Evolutionary conservation across 495 filamentous ascomycete genomes (phyloP).

Genomic region (Hypoxylon crocopeplum): DNA sequence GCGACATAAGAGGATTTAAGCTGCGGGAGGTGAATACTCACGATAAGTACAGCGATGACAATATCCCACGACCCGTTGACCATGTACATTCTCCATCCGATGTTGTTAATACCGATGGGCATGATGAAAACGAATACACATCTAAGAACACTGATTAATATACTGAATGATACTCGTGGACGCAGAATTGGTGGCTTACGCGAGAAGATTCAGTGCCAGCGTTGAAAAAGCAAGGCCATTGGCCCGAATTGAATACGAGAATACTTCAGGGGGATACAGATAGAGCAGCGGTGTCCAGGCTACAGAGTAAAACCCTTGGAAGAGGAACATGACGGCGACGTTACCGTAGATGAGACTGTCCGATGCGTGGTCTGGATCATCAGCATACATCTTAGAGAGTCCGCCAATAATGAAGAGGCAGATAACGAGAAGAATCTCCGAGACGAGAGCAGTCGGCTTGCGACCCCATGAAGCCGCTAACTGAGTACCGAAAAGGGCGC

Average conservation of each 20-base stretch:
- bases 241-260: constrained; percentile 43
- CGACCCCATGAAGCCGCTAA: constrained; percentile 50
- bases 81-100: constrained; percentile 47
- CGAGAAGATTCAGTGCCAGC: constrained; percentile 53
- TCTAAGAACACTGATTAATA: constrained; percentile 13
- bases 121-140: constrained; percentile 55
- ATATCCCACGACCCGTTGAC: constrained; percentile 44
- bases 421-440: constrained; percentile 44
- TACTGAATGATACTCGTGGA: constrained; percentile 20
- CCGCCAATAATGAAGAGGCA: constrained; percentile 60
- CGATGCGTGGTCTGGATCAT: constrained; percentile 45
- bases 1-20: background rate
- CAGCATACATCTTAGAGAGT: constrained; percentile 56
- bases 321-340: constrained; percentile 49
- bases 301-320: constrained; percentile 58
- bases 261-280: constrained; percentile 53
- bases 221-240: constrained; percentile 41
- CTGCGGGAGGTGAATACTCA: constrained; percentile 12
- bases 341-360: constrained; percentile 50
- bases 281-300: constrained; percentile 58
- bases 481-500: constrained; percentile 47
- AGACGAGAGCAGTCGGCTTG: constrained; percentile 51
- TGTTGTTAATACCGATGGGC: constrained; percentile 52
- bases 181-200: constrained; percentile 45
- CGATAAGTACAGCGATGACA: constrained; percentile 35